phyloP scores from a whole-genome alignment of 2,329 filamentous ascomycete genomes.

The Neofusicoccum umdonicola region DNA sequence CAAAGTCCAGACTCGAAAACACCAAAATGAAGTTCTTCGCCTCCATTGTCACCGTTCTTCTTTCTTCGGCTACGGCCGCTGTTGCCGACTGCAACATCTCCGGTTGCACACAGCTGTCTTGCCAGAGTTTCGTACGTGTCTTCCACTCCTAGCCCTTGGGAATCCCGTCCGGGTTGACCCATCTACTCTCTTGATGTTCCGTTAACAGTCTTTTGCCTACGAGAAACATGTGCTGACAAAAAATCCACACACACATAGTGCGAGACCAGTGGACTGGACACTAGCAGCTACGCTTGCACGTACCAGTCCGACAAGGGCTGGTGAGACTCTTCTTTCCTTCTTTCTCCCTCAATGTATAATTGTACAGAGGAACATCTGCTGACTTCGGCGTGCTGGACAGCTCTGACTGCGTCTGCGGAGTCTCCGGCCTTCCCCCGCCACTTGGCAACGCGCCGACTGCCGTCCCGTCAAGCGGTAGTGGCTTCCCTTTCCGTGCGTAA shows the following conservation, averaged over 20 bases:
- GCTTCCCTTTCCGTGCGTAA: not conserved
- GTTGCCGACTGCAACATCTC: not conserved
- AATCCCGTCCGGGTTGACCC: not conserved
- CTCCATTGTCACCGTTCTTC: not conserved
- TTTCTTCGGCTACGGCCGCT: not conserved
- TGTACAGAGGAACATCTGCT: too few relatives aligned
- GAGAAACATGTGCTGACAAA: not conserved
- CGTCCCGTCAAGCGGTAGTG: not conserved
- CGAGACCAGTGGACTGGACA: not conserved
- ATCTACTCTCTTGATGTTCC: not conserved
- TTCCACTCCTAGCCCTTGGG: not conserved
- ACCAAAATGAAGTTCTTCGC: conserved; percentile 2
- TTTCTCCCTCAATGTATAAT: too few relatives aligned
- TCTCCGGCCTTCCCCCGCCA: not conserved
- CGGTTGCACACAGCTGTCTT: not conserved
- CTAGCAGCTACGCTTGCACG: not conserved
- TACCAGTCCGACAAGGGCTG: not conserved
- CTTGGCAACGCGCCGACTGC: not conserved
- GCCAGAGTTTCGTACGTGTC: not conserved
- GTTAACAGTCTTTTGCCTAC: too few relatives aligned
- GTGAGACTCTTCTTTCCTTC: not conserved
- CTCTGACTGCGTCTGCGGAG: not conserved
- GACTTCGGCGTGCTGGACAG: not conserved
- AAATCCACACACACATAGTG: not conserved
- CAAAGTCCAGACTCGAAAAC: not conserved